phyloP scores from a whole-genome alignment of 176 grass and related monocot species.

The Aegilops sharonensis region DNA sequence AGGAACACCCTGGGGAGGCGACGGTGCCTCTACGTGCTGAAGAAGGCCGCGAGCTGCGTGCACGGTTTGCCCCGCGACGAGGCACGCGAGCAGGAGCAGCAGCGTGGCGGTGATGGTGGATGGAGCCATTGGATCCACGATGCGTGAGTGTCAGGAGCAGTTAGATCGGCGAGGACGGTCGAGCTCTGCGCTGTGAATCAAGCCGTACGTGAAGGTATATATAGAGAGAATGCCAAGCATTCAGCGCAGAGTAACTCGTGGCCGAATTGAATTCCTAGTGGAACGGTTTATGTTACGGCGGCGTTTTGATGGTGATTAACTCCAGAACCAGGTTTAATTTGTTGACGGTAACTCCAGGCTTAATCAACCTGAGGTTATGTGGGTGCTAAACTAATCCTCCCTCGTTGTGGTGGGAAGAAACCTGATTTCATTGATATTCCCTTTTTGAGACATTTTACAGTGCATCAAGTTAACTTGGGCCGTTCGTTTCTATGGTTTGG shows the following conservation, averaged over 20 bases:
- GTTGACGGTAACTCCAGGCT: too few relatives aligned
- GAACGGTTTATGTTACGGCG: neutral
- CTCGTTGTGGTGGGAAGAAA: too few relatives aligned
- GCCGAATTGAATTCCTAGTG: neutral
- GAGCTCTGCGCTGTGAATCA: neutral
- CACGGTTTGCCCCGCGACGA: neutral
- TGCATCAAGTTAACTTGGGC: too few relatives aligned
- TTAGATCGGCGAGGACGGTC: neutral
- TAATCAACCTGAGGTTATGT: too few relatives aligned
- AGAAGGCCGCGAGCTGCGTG: neutral
- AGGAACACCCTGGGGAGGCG: neutral
- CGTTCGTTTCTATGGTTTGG: too few relatives aligned
- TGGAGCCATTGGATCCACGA: neutral
- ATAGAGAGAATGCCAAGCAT: neutral
- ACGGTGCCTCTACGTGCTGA: neutral
- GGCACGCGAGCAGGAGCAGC: neutral
- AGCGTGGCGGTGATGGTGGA: neutral
- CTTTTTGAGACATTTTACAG: too few relatives aligned
- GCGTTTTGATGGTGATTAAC: too few relatives aligned
- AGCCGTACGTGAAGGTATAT: neutral
- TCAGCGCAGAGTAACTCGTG: neutral
- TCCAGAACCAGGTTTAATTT: too few relatives aligned
- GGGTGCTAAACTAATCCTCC: too few relatives aligned
- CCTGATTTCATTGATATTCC: too few relatives aligned
- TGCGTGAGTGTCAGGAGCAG: neutral